These are phyloP conservation scores for Coelastrella sp. DNA, from an alignment of 139 green algal species.

Conservation along the genomic window DNA sequence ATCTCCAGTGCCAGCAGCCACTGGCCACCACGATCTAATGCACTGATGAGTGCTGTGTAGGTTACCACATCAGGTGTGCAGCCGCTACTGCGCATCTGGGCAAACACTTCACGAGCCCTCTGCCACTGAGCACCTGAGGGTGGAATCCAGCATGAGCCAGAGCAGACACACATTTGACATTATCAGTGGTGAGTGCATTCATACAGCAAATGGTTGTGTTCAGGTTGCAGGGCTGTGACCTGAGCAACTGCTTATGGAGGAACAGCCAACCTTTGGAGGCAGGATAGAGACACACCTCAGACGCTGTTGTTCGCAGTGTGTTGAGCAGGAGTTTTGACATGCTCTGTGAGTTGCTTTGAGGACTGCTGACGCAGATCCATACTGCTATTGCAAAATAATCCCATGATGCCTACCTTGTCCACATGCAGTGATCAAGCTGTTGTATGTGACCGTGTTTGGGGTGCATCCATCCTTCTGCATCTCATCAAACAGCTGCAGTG, in stretches of 20 bases:
- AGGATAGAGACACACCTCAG: not conserved
- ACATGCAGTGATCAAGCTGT: constrained; percentile 84
- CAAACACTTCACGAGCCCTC: constrained; percentile 79
- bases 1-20: constrained; percentile 72
- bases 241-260: not conserved
- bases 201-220: not conserved
- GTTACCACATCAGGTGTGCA: constrained; percentile 89
- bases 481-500: constrained; percentile 85
- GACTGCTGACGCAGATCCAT: not conserved
- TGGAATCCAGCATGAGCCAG: not conserved
- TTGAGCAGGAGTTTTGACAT: too few relatives aligned
- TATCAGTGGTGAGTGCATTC: not conserved
- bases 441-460: constrained; percentile 84
- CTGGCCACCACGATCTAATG: constrained; percentile 78
- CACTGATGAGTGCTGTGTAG: constrained; percentile 87
- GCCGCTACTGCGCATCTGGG: constrained; percentile 76
- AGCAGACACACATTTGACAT: not conserved
- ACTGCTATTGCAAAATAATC: not conserved
- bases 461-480: constrained; percentile 82
- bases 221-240: not conserved
- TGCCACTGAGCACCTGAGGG: constrained; percentile 77
- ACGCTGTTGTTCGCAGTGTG: not conserved
- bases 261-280: not conserved
- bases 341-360: too few relatives aligned
- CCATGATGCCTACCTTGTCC: constrained; percentile 52